Base-by-base conservation (phyloP, 148 eudicot species). In the Pharnaceum exiguum region DNA sequence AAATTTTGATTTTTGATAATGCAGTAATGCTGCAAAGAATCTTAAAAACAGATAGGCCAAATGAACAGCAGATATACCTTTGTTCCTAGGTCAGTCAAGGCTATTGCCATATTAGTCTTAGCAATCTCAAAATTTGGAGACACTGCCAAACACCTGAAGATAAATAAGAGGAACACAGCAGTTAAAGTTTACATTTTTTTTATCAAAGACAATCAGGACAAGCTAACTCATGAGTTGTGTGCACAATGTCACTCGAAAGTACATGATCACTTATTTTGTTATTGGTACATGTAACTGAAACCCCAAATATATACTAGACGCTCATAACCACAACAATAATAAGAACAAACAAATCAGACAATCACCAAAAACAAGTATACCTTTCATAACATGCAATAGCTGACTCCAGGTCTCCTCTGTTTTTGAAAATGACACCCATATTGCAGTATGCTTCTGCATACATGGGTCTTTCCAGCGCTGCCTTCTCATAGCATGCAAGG, bases 361-460 rank as follows among this genome's bases (percentile, higher is more conserved):
- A 12, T 16, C 32, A 22, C 24, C 50, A 47, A 50, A 52, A 24
- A 18, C 10, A 54, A 48, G 22, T 61, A n/a, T 60, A 93, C 99
- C 99, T 85, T 73, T 93, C 99, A 69, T 93, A 93, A 77, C 96
- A 93, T 63, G 99, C 76, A 69, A 93, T 89, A 60, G 99, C 96
- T 33, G 90, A 78, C 79, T 89, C 96, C 74, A 93, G 75, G 55
- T 93, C 96, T 66, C 96, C 96, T 62, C 90, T 79, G 66, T 93
- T 93, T 73, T 93, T 93, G 78, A 59, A 93, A 55, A 93, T 93
- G 63, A 93, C 96, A 62, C 99, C 99, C 96, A 93, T 93, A 69
- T 93, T 93, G 80, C 99, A 93, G 69, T 85, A 93, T 53, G 99
- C 99, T 82, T 93, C 99, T 46, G 96, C 95, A 80, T 93, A 93